Evolutionary conservation across 129 eudicot species (phyloP).

Genomic region (Glebionis coronaria): DNA sequence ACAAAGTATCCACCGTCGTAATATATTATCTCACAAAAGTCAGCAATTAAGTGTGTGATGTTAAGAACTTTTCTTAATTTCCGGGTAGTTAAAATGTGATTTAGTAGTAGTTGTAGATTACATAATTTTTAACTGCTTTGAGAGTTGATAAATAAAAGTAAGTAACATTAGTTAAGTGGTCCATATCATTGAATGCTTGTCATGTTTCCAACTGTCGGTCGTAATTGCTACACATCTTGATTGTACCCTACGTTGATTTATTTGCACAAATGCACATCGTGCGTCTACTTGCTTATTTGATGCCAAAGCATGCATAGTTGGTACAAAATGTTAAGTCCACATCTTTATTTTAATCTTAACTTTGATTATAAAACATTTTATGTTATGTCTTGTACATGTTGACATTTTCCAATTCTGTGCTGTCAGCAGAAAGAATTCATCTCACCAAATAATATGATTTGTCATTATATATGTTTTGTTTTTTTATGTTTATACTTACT

Average conservation of each 20-base stretch:
- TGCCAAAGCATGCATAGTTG: conserved; percentile 23
- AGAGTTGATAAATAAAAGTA: conserved; percentile 1
- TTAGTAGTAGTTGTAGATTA: background rate
- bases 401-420: conserved; percentile 22
- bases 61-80: too few species aligned
- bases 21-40: too few species aligned
- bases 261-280: conserved; percentile 25
- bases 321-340: conserved; percentile 13
- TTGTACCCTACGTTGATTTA: conserved; percentile 8
- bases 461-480: background rate
- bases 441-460: conserved; percentile 21
- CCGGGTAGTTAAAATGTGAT: background rate
- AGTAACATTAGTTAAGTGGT: conserved; percentile 18
- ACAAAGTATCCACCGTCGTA: too few species aligned
- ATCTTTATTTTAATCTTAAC: background rate
- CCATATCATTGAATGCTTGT: conserved; percentile 23
- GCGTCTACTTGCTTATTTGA: conserved; percentile 29
- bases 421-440: conserved; percentile 27
- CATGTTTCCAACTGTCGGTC: conserved; percentile 29
- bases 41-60: too few species aligned
- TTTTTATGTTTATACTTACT: background rate
- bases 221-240: background rate
- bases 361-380: background rate
- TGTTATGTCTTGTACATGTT: conserved; percentile 18
- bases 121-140: background rate